These are phyloP conservation scores for Botryosphaeria dothidea DNA, from an alignment of 2,329 filamentous ascomycete genomes.

Conservation along the genomic window DNA sequence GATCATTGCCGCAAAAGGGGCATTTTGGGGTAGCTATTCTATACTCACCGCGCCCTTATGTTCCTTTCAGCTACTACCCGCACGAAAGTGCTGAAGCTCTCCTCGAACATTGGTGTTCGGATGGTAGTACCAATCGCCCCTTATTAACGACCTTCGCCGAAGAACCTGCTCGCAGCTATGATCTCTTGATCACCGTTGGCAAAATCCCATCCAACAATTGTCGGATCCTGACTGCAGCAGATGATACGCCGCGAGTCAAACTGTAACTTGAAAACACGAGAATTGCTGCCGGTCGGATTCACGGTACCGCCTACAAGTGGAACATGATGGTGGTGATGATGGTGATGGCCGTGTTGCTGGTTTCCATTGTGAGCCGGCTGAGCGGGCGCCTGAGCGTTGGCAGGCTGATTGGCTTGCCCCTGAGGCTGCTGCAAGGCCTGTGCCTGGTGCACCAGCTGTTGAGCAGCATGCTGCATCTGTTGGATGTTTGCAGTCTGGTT, in stretches of 20 bases:
- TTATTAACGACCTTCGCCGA: conserved; percentile 51
- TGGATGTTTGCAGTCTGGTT: conserved; percentile 26
- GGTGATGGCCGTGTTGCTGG: conserved; percentile 23
- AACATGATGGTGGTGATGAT: conserved; percentile 31
- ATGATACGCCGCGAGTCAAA: conserved; percentile 93
- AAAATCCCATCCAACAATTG: conserved; percentile 98
- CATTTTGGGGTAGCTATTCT: too few species aligned
- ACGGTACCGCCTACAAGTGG: conserved; percentile 22
- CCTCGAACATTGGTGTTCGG: too few species aligned
- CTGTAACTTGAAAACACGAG: conserved; percentile 90
- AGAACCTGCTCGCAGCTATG: conserved; percentile 75
- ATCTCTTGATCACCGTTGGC: conserved; percentile 82
- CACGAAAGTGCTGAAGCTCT: too few species aligned
- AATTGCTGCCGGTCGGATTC: conserved; percentile 38
- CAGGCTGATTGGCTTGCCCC: conserved; percentile 16
- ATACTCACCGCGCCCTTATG: too few species aligned
- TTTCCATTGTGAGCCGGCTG: conserved; percentile 24
- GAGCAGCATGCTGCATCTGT: conserved; percentile 25
- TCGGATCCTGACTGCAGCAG: conserved; percentile 87
- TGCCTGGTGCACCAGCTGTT: conserved; percentile 14
- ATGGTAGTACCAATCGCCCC: neutral
- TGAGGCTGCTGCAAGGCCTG: conserved; percentile 21
- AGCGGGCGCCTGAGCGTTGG: neutral
- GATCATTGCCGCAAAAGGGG: too few species aligned
- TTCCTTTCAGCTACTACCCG: too few species aligned